These are phyloP conservation scores for Triticum dicoccoides DNA, from an alignment of 176 grass and related monocot species.

Conservation along the genomic window DNA sequence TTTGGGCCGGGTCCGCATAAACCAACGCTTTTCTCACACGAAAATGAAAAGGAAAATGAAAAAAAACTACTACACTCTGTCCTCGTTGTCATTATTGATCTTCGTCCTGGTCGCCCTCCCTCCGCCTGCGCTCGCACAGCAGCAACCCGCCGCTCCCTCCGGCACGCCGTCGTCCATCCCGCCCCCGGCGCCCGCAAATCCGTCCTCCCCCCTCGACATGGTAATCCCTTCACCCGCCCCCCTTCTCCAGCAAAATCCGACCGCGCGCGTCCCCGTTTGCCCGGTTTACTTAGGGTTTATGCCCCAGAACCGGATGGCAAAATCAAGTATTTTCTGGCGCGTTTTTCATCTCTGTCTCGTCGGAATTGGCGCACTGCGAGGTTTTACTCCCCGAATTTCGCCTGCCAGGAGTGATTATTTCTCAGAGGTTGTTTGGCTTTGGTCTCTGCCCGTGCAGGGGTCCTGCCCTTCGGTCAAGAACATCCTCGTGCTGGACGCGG, in stretches of 20 bases:
- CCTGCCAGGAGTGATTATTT: neutral
- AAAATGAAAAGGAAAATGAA: neutral
- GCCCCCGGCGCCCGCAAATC: neutral
- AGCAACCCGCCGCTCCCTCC: constrained; percentile 2
- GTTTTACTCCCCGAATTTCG: neutral
- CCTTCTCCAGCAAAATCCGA: neutral
- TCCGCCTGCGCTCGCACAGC: neutral
- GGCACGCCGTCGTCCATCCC: neutral
- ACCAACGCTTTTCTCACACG: neutral
- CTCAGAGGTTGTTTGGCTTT: neutral
- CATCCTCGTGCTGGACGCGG: constrained; percentile 62
- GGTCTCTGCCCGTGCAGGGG: constrained; percentile 21
- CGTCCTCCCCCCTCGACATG: neutral
- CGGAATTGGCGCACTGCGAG: neutral
- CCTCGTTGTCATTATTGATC: neutral
- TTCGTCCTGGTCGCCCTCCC: neutral
- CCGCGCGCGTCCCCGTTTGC: neutral
- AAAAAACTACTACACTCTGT: neutral
- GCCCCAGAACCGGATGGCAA: neutral
- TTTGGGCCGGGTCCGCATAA: neutral
- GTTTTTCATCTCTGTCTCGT: neutral
- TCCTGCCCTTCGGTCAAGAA: constrained; percentile 58
- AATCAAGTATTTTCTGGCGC: neutral
- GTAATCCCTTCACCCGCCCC: neutral
- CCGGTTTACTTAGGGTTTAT: constrained; percentile 26